Evolutionary conservation across 208 protist species (phyloP).

Genomic region (Acanthamoeba sp.): DNA sequence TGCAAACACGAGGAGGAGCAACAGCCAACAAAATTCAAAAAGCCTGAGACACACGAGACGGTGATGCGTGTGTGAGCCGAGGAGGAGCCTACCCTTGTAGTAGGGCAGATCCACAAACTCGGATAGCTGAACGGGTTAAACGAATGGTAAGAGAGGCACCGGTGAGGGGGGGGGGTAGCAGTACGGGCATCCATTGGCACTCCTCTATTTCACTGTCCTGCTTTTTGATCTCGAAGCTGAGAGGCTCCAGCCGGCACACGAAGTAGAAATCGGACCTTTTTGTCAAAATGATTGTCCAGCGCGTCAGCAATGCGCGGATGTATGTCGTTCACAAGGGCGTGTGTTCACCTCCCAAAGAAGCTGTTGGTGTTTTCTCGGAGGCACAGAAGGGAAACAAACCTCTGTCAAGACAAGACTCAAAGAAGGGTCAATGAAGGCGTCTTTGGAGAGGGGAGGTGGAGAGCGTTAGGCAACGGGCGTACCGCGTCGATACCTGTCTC

Average conservation of each 20-base stretch:
- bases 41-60: too few species aligned
- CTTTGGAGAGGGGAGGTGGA: neutral
- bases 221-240: constrained; percentile 65
- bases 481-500: constrained; percentile 69
- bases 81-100: constrained; percentile 46
- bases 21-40: too few species aligned
- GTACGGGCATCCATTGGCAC: constrained; percentile 73
- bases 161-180: neutral
- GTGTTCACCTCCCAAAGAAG: constrained; percentile 27
- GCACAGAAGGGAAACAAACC: constrained; percentile 66
- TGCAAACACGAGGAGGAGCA: too few species aligned
- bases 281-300: neutral
- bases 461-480: neutral
- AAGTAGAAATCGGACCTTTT: constrained; percentile 70
- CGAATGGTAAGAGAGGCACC: neutral
- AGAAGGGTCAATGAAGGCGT: neutral
- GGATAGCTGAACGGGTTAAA: neutral
- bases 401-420: neutral
- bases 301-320: too few species aligned
- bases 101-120: constrained; percentile 62
- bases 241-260: constrained; percentile 59
- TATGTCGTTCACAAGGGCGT: neutral
- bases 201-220: constrained; percentile 67
- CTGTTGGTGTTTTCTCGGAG: constrained; percentile 6
- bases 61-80: neutral